Percentiles rank a stretch among this genome's conserved stretches.
Evolutionary conservation across 495 filamentous ascomycete species (phyloP).

Genomic region (Astrothelium subdiscretum): DNA sequence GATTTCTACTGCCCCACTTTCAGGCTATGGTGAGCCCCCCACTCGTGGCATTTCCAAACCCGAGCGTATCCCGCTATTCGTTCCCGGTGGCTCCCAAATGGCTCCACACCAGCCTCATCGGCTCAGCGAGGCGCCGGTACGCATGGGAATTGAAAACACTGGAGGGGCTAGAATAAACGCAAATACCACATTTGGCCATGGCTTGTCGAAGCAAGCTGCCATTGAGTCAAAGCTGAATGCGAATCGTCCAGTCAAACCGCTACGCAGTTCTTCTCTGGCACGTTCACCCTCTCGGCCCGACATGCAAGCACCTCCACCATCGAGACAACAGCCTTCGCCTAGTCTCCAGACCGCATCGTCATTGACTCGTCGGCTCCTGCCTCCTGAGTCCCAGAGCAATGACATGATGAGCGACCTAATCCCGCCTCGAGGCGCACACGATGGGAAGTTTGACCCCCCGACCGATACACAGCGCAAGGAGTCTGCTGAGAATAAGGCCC

Average conservation of each 20-base stretch:
- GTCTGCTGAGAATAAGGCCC: background rate
- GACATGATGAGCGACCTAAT: background rate
- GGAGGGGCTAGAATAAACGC: background rate
- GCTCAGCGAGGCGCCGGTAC: background rate
- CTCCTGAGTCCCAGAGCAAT: background rate
- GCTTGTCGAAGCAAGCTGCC: background rate
- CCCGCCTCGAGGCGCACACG: background rate
- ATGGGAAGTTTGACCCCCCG: background rate
- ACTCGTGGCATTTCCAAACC: too few species aligned
- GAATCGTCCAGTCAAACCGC: background rate
- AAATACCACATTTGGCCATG: background rate
- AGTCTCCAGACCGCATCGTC: too few species aligned
- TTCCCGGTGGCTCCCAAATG: too few species aligned
- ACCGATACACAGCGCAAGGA: background rate
- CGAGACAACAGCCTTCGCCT: too few species aligned
- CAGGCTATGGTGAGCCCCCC: too few species aligned
- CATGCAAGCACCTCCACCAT: too few species aligned
- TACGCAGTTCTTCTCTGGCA: background rate
- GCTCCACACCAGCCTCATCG: too few species aligned
- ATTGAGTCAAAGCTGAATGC: background rate
- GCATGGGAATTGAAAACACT: background rate
- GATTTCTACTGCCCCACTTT: too few species aligned
- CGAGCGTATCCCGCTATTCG: too few species aligned
- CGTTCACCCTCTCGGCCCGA: too few species aligned
- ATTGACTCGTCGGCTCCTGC: background rate